phyloP scores from a whole-genome alignment of 306 rosid genomes.

The Fragaria ananassa region DNA sequence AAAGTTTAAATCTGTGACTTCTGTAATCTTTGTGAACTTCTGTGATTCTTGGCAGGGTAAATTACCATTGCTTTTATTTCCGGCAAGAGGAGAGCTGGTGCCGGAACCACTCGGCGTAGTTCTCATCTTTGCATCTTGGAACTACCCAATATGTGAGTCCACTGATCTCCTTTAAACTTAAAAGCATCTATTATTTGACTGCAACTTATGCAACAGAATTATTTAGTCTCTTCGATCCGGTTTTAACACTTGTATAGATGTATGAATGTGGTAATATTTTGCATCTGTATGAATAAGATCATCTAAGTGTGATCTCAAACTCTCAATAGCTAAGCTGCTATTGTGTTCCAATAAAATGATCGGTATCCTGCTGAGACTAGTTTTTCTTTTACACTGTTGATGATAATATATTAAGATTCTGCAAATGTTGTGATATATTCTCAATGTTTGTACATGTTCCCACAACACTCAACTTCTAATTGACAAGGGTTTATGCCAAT shows the following conservation, averaged over 20 bases:
- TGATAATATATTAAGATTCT: background rate
- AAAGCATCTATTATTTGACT: background rate
- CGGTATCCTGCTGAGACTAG: background rate
- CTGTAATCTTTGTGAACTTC: background rate
- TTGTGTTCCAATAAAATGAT: background rate
- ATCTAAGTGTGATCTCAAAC: background rate
- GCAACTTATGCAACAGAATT: background rate
- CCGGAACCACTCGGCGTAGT: slow-evolving; percentile 85
- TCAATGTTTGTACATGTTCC: too few species aligned
- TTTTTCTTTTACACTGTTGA: background rate
- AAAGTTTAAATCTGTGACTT: background rate
- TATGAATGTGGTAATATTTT: background rate
- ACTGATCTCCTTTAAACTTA: background rate
- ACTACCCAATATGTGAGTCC: slow-evolving; percentile 84
- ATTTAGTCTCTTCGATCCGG: background rate
- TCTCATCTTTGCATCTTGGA: slow-evolving; percentile 83
- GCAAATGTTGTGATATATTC: background rate
- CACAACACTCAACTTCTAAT: background rate
- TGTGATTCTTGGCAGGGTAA: slow-evolving; percentile 34
- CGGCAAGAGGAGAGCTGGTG: slow-evolving; percentile 60
- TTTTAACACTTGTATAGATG: background rate
- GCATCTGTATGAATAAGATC: background rate
- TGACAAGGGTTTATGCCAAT: background rate
- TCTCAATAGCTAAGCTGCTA: background rate
- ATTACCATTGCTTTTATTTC: slow-evolving; percentile 63